Base-by-base conservation (phyloP, 129 eudicot genomes). In the Cynara cardunculus region DNA sequence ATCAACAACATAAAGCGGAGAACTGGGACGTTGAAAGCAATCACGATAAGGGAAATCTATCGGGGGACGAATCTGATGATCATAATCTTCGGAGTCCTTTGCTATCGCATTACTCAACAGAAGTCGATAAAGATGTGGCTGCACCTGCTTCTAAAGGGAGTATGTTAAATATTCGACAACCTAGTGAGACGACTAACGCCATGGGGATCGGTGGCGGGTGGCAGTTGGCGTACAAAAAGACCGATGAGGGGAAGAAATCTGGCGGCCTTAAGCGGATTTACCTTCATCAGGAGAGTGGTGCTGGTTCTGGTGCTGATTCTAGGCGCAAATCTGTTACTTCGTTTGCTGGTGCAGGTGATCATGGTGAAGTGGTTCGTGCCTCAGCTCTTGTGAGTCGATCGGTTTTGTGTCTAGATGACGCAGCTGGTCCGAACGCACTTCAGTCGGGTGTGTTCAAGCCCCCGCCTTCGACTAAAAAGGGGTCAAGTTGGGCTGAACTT, bases 151-250 rank as follows among this genome's bases (percentile, higher is more conserved):
- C 77, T 2, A 80, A 71, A 62, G 70, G 85, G n/a, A 87, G 87
- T 84, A 74, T 85, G 75, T 37, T 86, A 27, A 82, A 25, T 27
- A 78, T 77, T 39, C 71, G 81, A 69, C 90, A 85, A 27, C 84
- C 85, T 13, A 76, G 87, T 68, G 97, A 93, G 37, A 82, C 85
- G 77, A 82, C 77, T 66, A 86, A 72, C 35, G 86, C 92, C 25
- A 82, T 87, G 90, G 97, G 96, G 27, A 94, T 94, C 30, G 99
- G 99, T 65, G 97, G 97, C 59, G 99, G 99, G 69, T 95, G 99
- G 99, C 99, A 92, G 83, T 80, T 95, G 66, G 99, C 99, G 1
- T 95, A 87, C 56, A 87, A 89, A 66, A 76, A 81, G 81, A 21
- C 56, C 1, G 94, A 88, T 46, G 95, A 86, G 25, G 97, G 89